Conservation (phyloP, 1,284 basidiomycete species). For the Schizophyllum amplum region DNA sequence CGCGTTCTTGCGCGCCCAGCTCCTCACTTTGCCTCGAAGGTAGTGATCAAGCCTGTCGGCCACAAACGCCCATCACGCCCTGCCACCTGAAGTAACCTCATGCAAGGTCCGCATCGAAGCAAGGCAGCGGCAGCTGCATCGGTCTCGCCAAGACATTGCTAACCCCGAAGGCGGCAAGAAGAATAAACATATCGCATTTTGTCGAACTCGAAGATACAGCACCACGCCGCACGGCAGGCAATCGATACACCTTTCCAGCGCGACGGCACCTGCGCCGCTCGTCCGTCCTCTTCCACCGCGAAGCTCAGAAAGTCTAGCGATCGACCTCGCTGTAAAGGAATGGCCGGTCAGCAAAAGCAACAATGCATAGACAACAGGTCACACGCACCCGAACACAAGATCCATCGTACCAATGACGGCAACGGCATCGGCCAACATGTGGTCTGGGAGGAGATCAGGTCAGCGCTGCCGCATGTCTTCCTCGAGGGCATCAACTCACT, state of each 20-base stretch:
- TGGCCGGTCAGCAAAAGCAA: too few species aligned
- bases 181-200: neutral
- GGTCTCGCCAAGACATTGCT: too few species aligned
- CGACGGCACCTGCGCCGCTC: too few species aligned
- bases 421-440: conserved; percentile 87
- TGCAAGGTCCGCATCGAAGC: neutral
- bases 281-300: neutral
- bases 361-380: neutral
- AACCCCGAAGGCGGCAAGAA: too few species aligned
- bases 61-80: neutral
- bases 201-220: neutral
- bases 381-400: conserved; percentile 72
- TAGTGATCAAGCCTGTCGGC: neutral
- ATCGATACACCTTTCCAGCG: too few species aligned
- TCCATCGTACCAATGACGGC: conserved; percentile 95
- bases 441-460: conserved; percentile 59
- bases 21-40: too few species aligned
- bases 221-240: too few species aligned
- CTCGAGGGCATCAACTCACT: conserved; percentile 6
- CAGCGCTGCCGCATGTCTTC: conserved; percentile 5
- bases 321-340: too few species aligned
- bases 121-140: too few species aligned
- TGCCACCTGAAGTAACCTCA: neutral
- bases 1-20: too few species aligned
- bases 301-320: neutral